Base-by-base conservation (phyloP, 176 grass and related monocot species). In the Lolium multiflorum region DNA sequence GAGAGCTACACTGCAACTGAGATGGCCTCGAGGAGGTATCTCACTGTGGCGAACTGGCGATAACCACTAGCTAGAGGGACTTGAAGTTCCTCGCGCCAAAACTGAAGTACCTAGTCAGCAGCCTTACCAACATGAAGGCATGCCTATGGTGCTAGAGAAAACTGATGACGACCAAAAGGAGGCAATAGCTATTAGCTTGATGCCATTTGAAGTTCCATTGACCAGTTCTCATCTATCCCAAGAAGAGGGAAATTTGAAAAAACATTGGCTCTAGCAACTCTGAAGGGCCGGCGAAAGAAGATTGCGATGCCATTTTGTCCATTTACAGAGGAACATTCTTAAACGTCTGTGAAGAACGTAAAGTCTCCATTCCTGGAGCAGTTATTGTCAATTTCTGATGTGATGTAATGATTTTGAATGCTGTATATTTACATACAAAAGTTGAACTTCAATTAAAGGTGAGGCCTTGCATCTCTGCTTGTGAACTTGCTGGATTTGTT, bases 121-220 rank as follows among this genome's bases (percentile, higher is more conserved):
- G 3, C 18, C 18, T 59, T 59, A 38, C 18, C 28, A 78, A 78
- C 31, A 55, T 3, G 35, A 84, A 35, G 52, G 52, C 41, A 85
- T 61, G 63, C 43, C 79, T n/a, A 48, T 71, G 35, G 41, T 61
- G 52, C 69, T 71, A 78, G 58, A 68, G 51, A 86, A 93, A 76
- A 77, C 71, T 4, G 92, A 86, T 41, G 92, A 91, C 3, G 48
- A 76, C 9, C 76, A 88, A 49, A 90, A 88, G 56, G 82, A 79
- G 56, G 91, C 82, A 6, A 82, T 93, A 64, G 25, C 81, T 62
- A 85, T 86, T 81, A 91, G 92, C 86, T 82, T 93, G 61, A 39
- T 91, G 51, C 17, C 10, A 20, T 77, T 57, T 58, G 17, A 13
- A 56, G 75, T 16, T 58, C 52, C 17, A 1, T 56, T 11, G 25